Evolutionary conservation across 805 yeast species (phyloP).

Genomic region (Yamadazyma phyllophila): DNA sequence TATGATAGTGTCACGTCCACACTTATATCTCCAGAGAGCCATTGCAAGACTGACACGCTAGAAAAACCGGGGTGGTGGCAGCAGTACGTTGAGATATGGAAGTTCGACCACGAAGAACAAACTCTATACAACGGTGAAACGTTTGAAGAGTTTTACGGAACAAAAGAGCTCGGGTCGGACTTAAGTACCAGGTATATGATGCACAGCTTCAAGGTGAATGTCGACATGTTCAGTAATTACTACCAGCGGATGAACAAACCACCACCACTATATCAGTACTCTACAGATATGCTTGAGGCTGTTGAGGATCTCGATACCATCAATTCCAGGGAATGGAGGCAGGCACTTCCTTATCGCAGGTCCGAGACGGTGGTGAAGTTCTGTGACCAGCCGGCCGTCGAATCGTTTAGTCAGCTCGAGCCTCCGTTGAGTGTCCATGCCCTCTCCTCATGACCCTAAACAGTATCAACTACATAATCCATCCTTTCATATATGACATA

Average conservation of each 20-base stretch:
- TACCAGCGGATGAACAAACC: neutral
- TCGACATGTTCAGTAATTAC: conserved; percentile 16
- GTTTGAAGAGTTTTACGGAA: conserved; percentile 11
- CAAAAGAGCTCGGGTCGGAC: neutral
- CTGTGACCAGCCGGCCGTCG: neutral
- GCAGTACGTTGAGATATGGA: conserved; percentile 20
- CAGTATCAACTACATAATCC: too few relatives aligned
- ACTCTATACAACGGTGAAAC: conserved; percentile 17
- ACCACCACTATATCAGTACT: neutral
- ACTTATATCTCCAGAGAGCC: neutral
- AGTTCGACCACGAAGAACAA: conserved; percentile 17
- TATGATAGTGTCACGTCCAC: conserved; percentile 1
- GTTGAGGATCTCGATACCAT: neutral
- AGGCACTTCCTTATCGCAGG: neutral
- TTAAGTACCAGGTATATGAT: neutral
- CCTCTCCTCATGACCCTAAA: neutral
- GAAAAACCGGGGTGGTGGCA: conserved; percentile 18
- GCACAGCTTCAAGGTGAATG: conserved; percentile 19
- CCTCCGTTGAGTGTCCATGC: conserved; percentile 1
- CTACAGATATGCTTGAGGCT: neutral
- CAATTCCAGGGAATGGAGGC: neutral
- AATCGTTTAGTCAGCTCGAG: conserved; percentile 1
- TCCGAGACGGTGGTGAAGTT: conserved; percentile 1
- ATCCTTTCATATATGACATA: too few relatives aligned
- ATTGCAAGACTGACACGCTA: neutral